Evolutionary conservation across 2,329 filamentous ascomycete genomes (phyloP), one percentile per base, ranked within the genome.

Genomic region (Ophiocordyceps unilateralis): DNA sequence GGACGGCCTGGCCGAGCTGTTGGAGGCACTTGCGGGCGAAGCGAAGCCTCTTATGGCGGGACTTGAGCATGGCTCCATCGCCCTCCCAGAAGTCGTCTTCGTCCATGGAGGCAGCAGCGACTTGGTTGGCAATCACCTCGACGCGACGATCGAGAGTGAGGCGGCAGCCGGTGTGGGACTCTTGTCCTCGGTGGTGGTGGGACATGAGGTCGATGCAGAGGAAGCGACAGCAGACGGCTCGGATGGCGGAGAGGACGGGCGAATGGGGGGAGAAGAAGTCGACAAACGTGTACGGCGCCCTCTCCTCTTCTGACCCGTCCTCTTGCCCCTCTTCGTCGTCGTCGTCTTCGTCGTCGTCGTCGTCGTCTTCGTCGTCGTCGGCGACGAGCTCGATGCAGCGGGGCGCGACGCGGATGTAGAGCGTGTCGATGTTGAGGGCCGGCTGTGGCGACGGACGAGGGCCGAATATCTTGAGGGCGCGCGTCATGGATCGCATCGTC

Each of bases 351-450:
- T 40, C 23, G 9, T 44, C 23, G 30, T 30, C 36, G 17, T 41
- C 22, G 1, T 44, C 41, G 34, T 45, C 41, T 40, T 47, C 42
- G 4, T 32, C 22, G 15, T 43, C 24, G 15, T 20, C 28, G 15
- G 12, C 42, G 3, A 10, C 4, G 10, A 39, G 15, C 44, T 19
- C 48, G 11, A 48, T 24, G 45, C 42, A 45, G 15, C 40, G 46
- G 1, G 63, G 63, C 15, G 55, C 55, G 40, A 71, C 49, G 28
- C 65, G 58, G 40, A 72, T 53, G 3, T 58, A 63, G 21, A 73
- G 50, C 1, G 60, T 68, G 44, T 64, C 56, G 3, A 72, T 52
- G 40, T 55, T 55, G 2, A 45, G 44, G 10, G 43, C 15, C 5
- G 52, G 43, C 1, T 46, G 40, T 40, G 0, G 41, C 28, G 32